phyloP scores from a whole-genome alignment of 352 stramenopile species.

The Phytophthora citricola region DNA sequence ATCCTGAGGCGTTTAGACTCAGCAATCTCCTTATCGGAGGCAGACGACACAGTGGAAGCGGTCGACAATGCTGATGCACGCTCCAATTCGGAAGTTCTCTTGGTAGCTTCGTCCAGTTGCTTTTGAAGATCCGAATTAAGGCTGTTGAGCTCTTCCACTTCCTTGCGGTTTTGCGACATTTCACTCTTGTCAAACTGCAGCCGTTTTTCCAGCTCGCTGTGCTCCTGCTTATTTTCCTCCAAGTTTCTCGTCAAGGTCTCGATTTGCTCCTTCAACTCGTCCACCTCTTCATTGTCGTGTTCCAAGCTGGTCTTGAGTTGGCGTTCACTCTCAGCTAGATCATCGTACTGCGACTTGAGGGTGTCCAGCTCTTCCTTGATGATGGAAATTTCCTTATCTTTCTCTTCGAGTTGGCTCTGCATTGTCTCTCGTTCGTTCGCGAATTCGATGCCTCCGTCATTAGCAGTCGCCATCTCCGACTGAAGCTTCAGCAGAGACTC shows the following conservation, averaged over 20 bases:
- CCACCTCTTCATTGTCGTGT: conserved; percentile 46
- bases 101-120: conserved; percentile 57
- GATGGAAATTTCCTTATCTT: conserved; percentile 36
- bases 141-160: conserved; percentile 60
- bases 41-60: conserved; percentile 34
- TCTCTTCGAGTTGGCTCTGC: conserved; percentile 42
- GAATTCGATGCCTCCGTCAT: conserved; percentile 60
- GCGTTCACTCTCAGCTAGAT: conserved; percentile 62
- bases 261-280: conserved; percentile 56
- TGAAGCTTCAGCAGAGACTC: conserved; percentile 55
- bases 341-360: conserved; percentile 56
- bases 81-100: conserved; percentile 56
- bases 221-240: conserved; percentile 43
- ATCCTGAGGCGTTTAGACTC: conserved; percentile 46
- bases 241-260: conserved; percentile 48
- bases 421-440: conserved; percentile 47
- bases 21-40: conserved; percentile 33
- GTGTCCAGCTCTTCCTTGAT: conserved; percentile 48
- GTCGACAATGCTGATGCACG: conserved; percentile 46
- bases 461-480: conserved; percentile 51
- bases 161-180: conserved; percentile 57
- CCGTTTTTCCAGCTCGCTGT: conserved; percentile 47
- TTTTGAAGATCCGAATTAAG: conserved; percentile 58
- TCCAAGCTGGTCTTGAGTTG: conserved; percentile 48
- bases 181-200: conserved; percentile 57